phyloP scores from a whole-genome alignment of 495 filamentous ascomycete genomes.

The Annulohypoxylon stygium region DNA sequence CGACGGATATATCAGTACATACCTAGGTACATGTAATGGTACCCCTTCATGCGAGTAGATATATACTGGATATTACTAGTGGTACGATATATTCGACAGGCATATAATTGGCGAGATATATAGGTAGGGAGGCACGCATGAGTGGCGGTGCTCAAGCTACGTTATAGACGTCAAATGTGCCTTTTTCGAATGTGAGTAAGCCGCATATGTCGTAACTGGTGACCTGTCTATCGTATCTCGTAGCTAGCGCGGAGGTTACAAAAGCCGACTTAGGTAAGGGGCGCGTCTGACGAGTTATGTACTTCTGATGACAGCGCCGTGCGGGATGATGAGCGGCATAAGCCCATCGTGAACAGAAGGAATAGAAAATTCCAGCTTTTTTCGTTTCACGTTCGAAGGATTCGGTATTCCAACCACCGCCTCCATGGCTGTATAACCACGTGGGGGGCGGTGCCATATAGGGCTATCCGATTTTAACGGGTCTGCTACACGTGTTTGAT shows the following conservation, averaged over 20 bases:
- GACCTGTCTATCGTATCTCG: not conserved
- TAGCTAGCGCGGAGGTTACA: conserved; percentile 11
- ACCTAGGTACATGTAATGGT: not conserved
- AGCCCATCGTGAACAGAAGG: not conserved
- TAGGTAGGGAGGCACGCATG: not conserved
- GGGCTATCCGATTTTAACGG: not conserved
- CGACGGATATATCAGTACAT: not conserved
- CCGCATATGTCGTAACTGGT: conserved; percentile 13
- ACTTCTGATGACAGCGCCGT: conserved; percentile 11
- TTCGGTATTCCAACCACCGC: conserved; percentile 4
- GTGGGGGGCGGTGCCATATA: conserved; percentile 5
- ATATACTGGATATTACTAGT: not conserved
- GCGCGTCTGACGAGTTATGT: not conserved
- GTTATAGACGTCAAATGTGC: not conserved
- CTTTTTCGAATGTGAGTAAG: conserved; percentile 28
- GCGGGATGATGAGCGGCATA: conserved; percentile 3
- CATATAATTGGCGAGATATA: conserved; percentile 15
- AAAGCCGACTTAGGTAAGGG: conserved; percentile 19
- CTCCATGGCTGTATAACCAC: conserved; percentile 15
- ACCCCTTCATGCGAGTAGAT: not conserved
- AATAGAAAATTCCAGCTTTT: not conserved
- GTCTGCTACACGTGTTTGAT: not conserved
- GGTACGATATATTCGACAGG: not conserved
- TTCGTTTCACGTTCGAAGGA: conserved; percentile 7
- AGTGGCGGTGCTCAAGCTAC: not conserved